These are phyloP conservation scores for Kodamaea sagamina DNA, from an alignment of 805 yeast species.

Conservation along the genomic window DNA sequence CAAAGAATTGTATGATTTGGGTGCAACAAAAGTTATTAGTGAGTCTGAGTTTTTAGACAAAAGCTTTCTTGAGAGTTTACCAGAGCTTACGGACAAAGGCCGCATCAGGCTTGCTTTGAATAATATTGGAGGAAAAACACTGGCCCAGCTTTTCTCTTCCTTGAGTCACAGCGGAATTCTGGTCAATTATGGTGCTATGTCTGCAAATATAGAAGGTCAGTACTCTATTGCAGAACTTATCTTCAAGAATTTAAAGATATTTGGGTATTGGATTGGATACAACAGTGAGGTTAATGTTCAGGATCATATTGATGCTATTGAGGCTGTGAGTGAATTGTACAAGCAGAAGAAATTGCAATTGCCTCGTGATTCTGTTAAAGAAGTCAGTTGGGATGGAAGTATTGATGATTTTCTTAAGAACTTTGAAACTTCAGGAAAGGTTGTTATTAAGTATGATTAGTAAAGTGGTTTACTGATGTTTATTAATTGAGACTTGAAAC, in stretches of 20 bases:
- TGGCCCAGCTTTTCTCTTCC: slow-evolving; percentile 23
- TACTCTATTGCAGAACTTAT: slow-evolving; percentile 28
- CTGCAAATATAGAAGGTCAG: slow-evolving; percentile 19
- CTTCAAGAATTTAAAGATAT: slow-evolving; percentile 32
- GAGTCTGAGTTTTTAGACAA: slow-evolving; percentile 27
- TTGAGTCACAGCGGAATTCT: slow-evolving; percentile 29
- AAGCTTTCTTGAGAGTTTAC: slow-evolving; percentile 19
- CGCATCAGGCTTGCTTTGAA: slow-evolving; percentile 33
- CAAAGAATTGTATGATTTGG: slow-evolving; percentile 25
- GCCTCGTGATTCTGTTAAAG: background rate
- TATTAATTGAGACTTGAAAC: too few relatives aligned
- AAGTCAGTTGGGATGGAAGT: slow-evolving; percentile 1
- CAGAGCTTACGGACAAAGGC: slow-evolving; percentile 19
- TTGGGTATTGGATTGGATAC: slow-evolving; percentile 36
- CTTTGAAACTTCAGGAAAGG: too few relatives aligned
- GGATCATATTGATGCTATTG: slow-evolving; percentile 54
- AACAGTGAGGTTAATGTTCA: slow-evolving; percentile 48
- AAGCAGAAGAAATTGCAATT: slow-evolving; percentile 23
- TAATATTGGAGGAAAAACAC: slow-evolving; percentile 31
- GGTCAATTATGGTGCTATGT: slow-evolving; percentile 30
- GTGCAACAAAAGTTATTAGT: slow-evolving; percentile 24
- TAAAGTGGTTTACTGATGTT: too few relatives aligned
- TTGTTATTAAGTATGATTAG: too few relatives aligned
- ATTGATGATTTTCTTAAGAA: background rate
- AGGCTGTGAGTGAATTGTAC: slow-evolving; percentile 57